phyloP scores from a whole-genome alignment of 2,329 filamentous ascomycete species.

The Aureobasidium mangrovei region DNA sequence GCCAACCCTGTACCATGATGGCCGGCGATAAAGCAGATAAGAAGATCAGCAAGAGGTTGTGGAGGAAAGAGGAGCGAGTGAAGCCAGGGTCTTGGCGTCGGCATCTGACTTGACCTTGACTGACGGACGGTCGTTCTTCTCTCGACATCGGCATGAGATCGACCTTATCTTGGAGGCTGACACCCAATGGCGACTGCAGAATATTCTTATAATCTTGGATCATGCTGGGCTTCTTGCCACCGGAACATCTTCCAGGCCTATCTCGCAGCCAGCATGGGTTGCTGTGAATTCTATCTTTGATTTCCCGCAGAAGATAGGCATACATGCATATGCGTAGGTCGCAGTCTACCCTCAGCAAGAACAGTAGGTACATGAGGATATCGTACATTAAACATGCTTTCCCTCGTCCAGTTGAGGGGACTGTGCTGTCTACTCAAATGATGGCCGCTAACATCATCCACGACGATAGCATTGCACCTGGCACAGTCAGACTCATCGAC shows the following conservation, averaged over 20 bases:
- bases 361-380: neutral
- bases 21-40: no score
- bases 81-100: no score
- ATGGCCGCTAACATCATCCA: neutral
- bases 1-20: no score
- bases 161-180: no score
- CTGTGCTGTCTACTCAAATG: neutral
- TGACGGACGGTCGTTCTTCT: no score
- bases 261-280: neutral
- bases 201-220: no score
- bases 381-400: no score
- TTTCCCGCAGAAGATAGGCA: slow-evolving; percentile 1
- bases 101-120: no score
- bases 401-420: no score
- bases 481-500: slow-evolving; percentile 37
- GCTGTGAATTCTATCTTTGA: neutral
- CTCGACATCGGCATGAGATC: no score
- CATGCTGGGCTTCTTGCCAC: neutral
- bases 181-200: neutral
- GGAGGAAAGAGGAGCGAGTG: no score
- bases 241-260: neutral
- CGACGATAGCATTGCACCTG: slow-evolving; percentile 21
- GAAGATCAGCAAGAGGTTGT: no score
- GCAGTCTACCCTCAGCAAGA: neutral
- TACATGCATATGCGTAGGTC: neutral